phyloP scores from a whole-genome alignment of 345 rosid genomes.

The Linum usitatissimum region DNA sequence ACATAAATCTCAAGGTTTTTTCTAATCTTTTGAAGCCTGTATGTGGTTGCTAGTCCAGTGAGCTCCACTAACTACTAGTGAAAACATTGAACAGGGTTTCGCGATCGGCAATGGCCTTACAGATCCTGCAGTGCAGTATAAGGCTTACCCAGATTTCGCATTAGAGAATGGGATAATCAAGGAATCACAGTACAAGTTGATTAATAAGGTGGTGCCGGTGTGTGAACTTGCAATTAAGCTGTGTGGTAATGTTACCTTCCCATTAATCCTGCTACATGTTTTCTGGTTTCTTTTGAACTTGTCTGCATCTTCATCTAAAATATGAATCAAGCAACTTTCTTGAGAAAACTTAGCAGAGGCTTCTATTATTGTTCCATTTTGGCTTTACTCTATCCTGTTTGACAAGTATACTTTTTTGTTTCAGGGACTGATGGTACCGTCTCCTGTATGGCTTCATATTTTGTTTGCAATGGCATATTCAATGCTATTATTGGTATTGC shows the following conservation, averaged over 20 bases:
- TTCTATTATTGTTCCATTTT: no score
- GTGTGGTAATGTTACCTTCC: conserved; percentile 48
- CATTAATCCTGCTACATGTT: not conserved
- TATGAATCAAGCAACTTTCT: not conserved
- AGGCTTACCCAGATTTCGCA: conserved; percentile 96
- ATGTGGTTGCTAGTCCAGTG: not conserved
- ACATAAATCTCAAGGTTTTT: conserved; percentile 73
- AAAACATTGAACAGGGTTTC: conserved; percentile 56
- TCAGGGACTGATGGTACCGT: conserved; percentile 92
- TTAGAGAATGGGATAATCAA: conserved; percentile 73
- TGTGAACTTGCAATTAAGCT: conserved; percentile 83
- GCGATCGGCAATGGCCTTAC: conserved; percentile 99
- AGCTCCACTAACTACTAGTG: conserved; percentile 12
- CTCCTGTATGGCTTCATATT: conserved; percentile 90
- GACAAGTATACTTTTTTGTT: conserved; percentile 8
- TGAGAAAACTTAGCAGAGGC: not conserved
- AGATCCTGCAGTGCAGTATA: conserved; percentile 81
- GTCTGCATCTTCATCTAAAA: not conserved
- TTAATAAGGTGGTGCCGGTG: conserved; percentile 70
- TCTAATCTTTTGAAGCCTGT: not conserved
- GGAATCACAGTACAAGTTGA: conserved; percentile 40
- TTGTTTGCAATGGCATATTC: conserved; percentile 86
- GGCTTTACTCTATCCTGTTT: not conserved
- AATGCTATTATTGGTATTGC: conserved; percentile 50
- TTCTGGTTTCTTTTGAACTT: no score